Base-by-base conservation (phyloP, 305 asterid genomes). In the Fraxinus angustifolia region DNA sequence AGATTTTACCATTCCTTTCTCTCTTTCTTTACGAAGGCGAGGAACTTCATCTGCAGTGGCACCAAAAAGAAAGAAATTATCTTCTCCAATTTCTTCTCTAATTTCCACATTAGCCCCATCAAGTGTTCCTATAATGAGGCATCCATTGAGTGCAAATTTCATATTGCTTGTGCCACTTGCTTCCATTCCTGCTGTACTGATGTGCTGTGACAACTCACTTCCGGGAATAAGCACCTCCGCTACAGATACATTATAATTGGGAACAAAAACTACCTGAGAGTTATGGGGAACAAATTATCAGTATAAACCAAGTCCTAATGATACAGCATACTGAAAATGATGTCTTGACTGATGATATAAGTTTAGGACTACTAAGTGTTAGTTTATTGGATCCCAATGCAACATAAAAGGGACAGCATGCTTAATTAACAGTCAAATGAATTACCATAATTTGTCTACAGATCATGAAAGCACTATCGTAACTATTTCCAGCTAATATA, bases 141-240 rank as follows among this genome's bases (percentile, higher is more conserved):
- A 96, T 79, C 99, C 99, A 76, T 96, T 96, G 33, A 96, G 97
- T 62, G 99, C 93, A 83, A 96, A 96, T 86, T 96, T 96, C 99
- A 96, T 94, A 88, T 96, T 96, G 90, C 99, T 96, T 76, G 99
- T 96, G 71, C 99, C 99, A 88, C 99, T 96, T 73, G 99, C 99
- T 87, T 96, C 99, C 99, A 96, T 96, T 81, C 99, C 99, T 42
- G 98, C 98, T 72, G 99, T 96, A 82, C 99, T 96, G 85, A 96
- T 94, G 83, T 96, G 99, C 86, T 96, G 99, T 33, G 99, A 96
- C 80, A 96, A 84, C 87, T 96, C 99, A 86, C 99, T 96, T 80
- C 99, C 99, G 0, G 98, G 99, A 80, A 96, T 94, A 90, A 96
- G 98, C 80, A 96, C 85, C 93, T 96, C 99, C 3, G 99, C 99